A percentile compares a stretch with the other conserved stretches of the same genome.
Evolutionary conservation across 345 rosid genomes (phyloP).

Genomic region (Draba incana): DNA sequence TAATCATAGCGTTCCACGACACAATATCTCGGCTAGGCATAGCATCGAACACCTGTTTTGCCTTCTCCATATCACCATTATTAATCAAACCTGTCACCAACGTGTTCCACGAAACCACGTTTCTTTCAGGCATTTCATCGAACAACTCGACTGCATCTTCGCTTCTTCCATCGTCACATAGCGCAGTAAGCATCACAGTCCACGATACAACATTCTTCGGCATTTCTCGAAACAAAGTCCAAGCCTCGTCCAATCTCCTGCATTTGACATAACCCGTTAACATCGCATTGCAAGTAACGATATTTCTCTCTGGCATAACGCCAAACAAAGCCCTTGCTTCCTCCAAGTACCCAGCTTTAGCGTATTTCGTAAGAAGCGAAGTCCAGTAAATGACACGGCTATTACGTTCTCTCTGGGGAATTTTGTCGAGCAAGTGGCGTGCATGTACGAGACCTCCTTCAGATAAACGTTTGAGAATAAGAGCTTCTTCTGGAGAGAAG

Average conservation of each 20-base stretch:
- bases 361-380: slow-evolving; percentile 54
- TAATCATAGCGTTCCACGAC: slow-evolving; percentile 64
- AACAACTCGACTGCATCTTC: slow-evolving; percentile 55
- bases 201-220: slow-evolving; percentile 68
- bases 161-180: slow-evolving; percentile 49
- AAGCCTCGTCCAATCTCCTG: slow-evolving; percentile 52
- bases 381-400: slow-evolving; percentile 55
- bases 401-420: slow-evolving; percentile 46
- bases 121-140: slow-evolving; percentile 65
- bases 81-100: slow-evolving; percentile 57
- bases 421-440: slow-evolving; percentile 57
- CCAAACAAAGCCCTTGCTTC: slow-evolving; percentile 60
- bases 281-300: slow-evolving; percentile 68
- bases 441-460: slow-evolving; percentile 46
- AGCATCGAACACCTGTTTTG: slow-evolving; percentile 50
- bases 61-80: slow-evolving; percentile 57
- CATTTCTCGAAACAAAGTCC: slow-evolving; percentile 52
- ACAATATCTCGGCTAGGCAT: slow-evolving; percentile 51
- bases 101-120: slow-evolving; percentile 67
- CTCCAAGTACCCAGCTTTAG: slow-evolving; percentile 51
- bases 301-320: slow-evolving; percentile 55
- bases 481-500: slow-evolving; percentile 47
- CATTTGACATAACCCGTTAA: slow-evolving; percentile 52
- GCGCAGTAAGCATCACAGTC: slow-evolving; percentile 62
- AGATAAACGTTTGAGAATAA: slow-evolving; percentile 43